These are phyloP conservation scores for Salix udensis DNA, from an alignment of 345 rosid genomes.

Conservation along the genomic window DNA sequence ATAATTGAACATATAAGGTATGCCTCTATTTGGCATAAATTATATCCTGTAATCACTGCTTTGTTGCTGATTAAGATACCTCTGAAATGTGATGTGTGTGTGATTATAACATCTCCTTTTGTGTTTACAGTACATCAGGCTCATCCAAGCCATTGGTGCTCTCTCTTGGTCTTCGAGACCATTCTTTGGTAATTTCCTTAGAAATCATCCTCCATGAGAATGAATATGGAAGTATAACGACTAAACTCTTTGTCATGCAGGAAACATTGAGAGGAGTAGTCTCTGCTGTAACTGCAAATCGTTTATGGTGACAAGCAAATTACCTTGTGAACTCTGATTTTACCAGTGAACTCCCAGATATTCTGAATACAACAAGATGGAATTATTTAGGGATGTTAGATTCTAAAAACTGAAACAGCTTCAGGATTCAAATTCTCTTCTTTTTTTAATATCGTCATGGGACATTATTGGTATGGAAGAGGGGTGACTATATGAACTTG, in stretches of 20 bases:
- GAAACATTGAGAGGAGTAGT: conserved; percentile 74
- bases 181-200: conserved; percentile 51
- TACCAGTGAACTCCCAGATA: background rate
- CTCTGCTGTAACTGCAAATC: conserved; percentile 62
- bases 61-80: background rate
- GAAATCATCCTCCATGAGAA: background rate
- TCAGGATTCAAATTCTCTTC: no score
- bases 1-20: conserved; percentile 86
- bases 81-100: background rate
- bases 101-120: background rate
- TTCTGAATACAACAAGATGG: no score
- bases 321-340: background rate
- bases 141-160: conserved; percentile 67
- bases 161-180: conserved; percentile 88
- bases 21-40: background rate
- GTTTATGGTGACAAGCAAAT: conserved; percentile 47
- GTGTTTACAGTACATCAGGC: conserved; percentile 43
- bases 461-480: no score
- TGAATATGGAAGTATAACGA: background rate
- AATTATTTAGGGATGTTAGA: no score
- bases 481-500: no score
- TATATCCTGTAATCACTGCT: background rate
- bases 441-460: no score
- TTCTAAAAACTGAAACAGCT: no score
- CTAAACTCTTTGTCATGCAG: conserved; percentile 31